Evolutionary conservation across 2,329 filamentous ascomycete species (phyloP), one percentile per base, ranked within the genome.

Genomic region (Neurospora crassa): DNA sequence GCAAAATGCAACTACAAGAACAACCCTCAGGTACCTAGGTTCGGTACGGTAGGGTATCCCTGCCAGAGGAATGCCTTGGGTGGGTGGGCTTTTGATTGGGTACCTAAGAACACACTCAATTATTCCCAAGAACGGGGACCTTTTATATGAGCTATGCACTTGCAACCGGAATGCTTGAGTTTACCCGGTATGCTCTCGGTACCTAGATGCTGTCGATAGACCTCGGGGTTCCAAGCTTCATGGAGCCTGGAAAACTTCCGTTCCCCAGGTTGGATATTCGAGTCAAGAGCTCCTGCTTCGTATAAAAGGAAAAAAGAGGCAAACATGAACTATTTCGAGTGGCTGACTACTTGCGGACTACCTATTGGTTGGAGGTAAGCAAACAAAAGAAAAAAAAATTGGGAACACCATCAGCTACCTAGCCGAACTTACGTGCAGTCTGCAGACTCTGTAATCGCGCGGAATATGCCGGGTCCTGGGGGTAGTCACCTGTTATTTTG

Each of bases 211-310:
- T 47, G n/a, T 47, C 10, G 45, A 24, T 24, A 41, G 5, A 4
- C 8, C n/a, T 24, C 10, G 1, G 5, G n/a, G 1, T 24, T 8
- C n/a, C 12, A 2, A 47, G n/a, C 8, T 12, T 14, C 10, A 12
- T 4, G 3, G 11, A 47, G 8, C 4, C n/a, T 24, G n/a, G 43
- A n/a, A 5, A 24, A 24, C 11, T 24, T 14, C 45, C 45, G 45
- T n/a, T 12, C 40, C 5, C 7, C 16, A 1, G 3, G 0, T 3
- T 10, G 0, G 1, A 47, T 10, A 47, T 47, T 20, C n/a, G 24
- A 59, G 1, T 5, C 20, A 1, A 59, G 29, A 29, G 20, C 2
- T n/a, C 14, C 12, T 59, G 11, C 12, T 59, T 59, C 24, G 24
- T 59, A 12, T 24, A 12, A 2, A 53, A 20, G 45, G 10, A 7